Percentiles rank a stretch among this genome's conserved stretches.
phyloP scores from a whole-genome alignment of 2,329 filamentous ascomycete genomes.

The Aspergillus piperis region DNA sequence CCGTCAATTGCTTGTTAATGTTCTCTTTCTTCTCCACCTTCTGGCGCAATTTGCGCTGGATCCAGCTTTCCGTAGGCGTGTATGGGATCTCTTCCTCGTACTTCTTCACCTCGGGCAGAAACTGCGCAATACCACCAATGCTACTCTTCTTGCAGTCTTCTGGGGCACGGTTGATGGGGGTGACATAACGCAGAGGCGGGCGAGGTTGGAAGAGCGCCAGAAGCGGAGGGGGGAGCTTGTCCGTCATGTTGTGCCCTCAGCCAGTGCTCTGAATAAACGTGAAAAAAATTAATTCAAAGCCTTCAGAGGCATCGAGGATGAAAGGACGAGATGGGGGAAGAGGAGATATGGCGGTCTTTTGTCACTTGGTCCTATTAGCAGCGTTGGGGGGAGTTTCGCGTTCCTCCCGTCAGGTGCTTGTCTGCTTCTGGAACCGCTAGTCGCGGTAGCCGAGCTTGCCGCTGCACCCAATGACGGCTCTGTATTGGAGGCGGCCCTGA shows the following conservation, averaged over 20 bases:
- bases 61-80: conserved; percentile 85
- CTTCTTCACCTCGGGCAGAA: conserved; percentile 69
- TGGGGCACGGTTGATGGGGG: conserved; percentile 77
- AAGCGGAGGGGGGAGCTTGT: conserved; percentile 90
- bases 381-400: conserved; percentile 24
- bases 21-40: conserved; percentile 75
- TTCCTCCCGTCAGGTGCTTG: conserved; percentile 14
- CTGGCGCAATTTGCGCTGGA: conserved; percentile 81
- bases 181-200: conserved; percentile 85
- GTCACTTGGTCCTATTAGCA: conserved; percentile 8
- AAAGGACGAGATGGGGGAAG: conserved; percentile 1
- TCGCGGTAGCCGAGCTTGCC: conserved; percentile 29
- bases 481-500: conserved; percentile 23
- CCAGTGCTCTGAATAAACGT: neutral
- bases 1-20: conserved; percentile 63
- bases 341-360: neutral
- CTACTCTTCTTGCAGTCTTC: conserved; percentile 76
- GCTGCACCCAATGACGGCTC: conserved; percentile 29
- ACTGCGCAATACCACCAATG: conserved; percentile 73
- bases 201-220: conserved; percentile 93
- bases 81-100: conserved; percentile 79
- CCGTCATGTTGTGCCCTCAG: conserved; percentile 69
- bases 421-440: conserved; percentile 14
- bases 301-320: conserved; percentile 12
- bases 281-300: neutral